A percentile compares a stretch with the other conserved stretches of the same genome.
Evolutionary conservation across 2,329 filamentous ascomycete species (phyloP).

Genomic region (Aspergillus carbonarius): DNA sequence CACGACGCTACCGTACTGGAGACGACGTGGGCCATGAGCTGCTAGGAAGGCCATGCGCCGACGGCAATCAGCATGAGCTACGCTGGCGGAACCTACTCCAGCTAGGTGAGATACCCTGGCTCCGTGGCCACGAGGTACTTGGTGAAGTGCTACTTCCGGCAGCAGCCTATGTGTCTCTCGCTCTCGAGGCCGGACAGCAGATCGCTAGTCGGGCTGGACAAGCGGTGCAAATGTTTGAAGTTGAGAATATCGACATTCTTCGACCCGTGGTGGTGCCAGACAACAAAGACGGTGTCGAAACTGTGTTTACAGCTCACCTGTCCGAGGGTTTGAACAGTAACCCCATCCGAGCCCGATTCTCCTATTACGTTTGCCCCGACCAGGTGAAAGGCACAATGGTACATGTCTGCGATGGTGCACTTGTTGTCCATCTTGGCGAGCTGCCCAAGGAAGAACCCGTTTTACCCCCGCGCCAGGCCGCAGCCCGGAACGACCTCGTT

Average conservation of each 20-base stretch:
- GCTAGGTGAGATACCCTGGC: constrained; percentile 23
- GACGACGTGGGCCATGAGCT: background rate
- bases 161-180: constrained; percentile 16
- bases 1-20: background rate
- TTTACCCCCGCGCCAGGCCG: background rate
- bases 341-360: background rate
- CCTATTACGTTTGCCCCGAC: background rate
- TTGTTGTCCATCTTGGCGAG: background rate
- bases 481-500: background rate
- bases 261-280: background rate
- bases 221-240: background rate
- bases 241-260: background rate
- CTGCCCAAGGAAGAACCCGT: no score
- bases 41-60: background rate
- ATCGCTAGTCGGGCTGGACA: background rate
- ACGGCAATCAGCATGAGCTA: background rate
- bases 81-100: constrained; percentile 21
- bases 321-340: background rate
- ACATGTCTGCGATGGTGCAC: no score
- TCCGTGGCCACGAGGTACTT: constrained; percentile 24
- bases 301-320: background rate
- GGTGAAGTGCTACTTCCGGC: constrained; percentile 25
- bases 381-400: background rate
- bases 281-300: background rate
- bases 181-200: constrained; percentile 6